Evolutionary conservation across 2,329 filamentous ascomycete genomes (phyloP), one percentile per base, ranked within the genome.

Genomic region (Grosmannia serpens): DNA sequence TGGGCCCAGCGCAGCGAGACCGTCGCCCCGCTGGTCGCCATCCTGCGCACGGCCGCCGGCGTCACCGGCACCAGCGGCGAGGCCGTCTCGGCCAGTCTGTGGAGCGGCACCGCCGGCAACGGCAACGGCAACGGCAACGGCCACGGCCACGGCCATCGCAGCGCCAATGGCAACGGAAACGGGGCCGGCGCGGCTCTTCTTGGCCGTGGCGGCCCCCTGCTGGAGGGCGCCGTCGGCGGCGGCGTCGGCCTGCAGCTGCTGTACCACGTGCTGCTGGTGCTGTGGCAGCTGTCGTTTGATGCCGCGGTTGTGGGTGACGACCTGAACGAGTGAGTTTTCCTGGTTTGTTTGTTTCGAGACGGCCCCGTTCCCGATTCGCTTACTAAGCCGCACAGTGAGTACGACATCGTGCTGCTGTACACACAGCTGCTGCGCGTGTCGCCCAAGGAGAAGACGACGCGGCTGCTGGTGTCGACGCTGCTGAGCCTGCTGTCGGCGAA

Each of bases 251-350:
- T 99, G 47, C 94, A 99, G 71, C 81, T 97, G 47, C 80, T 99
- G 47, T 99, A 99, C 70, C 90, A 96, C 67, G 88, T 96, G 20
- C 80, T 99, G 26, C 79, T 99, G 55, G 91, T 95, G 15, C 76
- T 99, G 60, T 99, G 94, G 94, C 91, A 97, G 76, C 78, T 99
- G 65, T 96, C 91, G 69, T 99, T 99, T 65, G 94, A 97, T 70
- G 89, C 90, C 15, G 85, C 87, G 60, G 73, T 77, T 2, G 78
- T 86, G 67, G 83, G 83, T 44, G 81, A 86, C 61, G 91, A 92
- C 49, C 77, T 99, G 59, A 89, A 97, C 72, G 85, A 91, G 89
- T 94, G 79, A 67, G 86, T 73, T 13, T 17, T 13, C 26, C 2
- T 24, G 33, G 9, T 41, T 41, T 5, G 2, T 35, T 10, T 50